These are phyloP conservation scores for Luvunga scandens DNA, from an alignment of 345 rosid genomes.

Conservation along the genomic window DNA sequence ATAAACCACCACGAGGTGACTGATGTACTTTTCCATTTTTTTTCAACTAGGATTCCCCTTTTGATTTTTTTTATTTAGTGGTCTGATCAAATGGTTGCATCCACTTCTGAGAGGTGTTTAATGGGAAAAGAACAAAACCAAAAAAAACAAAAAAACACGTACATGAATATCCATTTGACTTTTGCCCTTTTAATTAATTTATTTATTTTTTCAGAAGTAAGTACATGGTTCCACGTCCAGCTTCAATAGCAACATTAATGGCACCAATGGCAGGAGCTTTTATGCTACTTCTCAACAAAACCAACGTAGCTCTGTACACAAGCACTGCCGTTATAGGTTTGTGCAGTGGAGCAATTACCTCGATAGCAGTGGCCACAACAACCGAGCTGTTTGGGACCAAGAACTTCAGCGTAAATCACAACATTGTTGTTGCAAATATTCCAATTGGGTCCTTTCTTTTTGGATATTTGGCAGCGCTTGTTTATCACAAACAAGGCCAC, in stretches of 20 bases:
- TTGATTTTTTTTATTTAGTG: background rate
- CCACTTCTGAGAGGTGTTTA: background rate
- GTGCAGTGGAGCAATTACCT: conserved; percentile 74
- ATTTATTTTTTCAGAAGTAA: conserved; percentile 38
- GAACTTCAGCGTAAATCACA: conserved; percentile 81
- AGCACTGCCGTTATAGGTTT: conserved; percentile 73
- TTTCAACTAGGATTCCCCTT: too few relatives aligned
- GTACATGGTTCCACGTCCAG: conserved; percentile 50
- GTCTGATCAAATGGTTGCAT: background rate
- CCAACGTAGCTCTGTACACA: conserved; percentile 38
- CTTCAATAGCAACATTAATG: conserved; percentile 49
- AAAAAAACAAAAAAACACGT: too few relatives aligned
- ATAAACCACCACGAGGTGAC: too few relatives aligned
- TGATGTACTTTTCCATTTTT: too few relatives aligned
- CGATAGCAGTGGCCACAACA: conserved; percentile 67
- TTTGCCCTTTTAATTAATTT: too few relatives aligned
- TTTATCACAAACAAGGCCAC: conserved; percentile 41
- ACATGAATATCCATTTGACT: background rate
- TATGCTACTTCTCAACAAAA: conserved; percentile 47
- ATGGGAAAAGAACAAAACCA: background rate
- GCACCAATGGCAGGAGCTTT: conserved; percentile 62
- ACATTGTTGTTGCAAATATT: conserved; percentile 68
- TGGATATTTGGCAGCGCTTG: conserved; percentile 66
- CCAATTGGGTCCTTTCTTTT: conserved; percentile 78
- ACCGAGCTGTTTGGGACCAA: conserved; percentile 73